Base-by-base conservation (phyloP, 306 rosid genomes). In the Cucurbita ficifolia region DNA sequence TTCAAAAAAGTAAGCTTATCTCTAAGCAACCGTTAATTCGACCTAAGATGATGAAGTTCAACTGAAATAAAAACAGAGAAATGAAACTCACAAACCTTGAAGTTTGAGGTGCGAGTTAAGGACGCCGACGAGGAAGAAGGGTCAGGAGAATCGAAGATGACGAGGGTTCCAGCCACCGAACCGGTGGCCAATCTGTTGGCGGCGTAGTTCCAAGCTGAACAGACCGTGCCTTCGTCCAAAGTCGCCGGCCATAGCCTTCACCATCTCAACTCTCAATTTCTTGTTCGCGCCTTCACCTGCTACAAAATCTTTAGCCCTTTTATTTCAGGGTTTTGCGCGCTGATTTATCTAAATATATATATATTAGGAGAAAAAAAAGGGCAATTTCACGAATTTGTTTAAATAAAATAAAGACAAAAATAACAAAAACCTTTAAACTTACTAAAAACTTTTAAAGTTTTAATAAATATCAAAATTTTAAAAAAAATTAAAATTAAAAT, bases 171-270 rank as follows among this genome's bases (percentile, higher is more conserved):
- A 29, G 85, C 90, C 16, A 57, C 21, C 71, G 96, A 87, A 73
- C 83, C 99, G 35, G 88, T 61, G 81, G 92, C 96, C 22, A 94
- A 86, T 80, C 95, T 80, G 24, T 5, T 78, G 39, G 80, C 82
- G 70, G 81, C 81, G 83, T 82, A 81, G 80, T 89, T 94, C 97
- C 99, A 91, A 2, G 92, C 85, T 0, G 96, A 85, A 85, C 96
- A 94, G 16, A 75, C 68, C 3, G 96, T 84, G 54, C 90, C 92
- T 68, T 78, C 69, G 1, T 88, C 91, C 17, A 91, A 86, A 18
- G 33, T 85, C 85, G 86, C 78, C 81, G 91, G 84, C 78, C 81
- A 94, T 61, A 55, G 90, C 83, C 61, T 87, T 87, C 77, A 84
- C 99, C 98, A 90, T 85, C 35, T 14, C 2, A 58, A 13, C 45